Evolutionary conservation across 805 yeast species (phyloP).

Genomic region (Candida pseudoglaebosa): DNA sequence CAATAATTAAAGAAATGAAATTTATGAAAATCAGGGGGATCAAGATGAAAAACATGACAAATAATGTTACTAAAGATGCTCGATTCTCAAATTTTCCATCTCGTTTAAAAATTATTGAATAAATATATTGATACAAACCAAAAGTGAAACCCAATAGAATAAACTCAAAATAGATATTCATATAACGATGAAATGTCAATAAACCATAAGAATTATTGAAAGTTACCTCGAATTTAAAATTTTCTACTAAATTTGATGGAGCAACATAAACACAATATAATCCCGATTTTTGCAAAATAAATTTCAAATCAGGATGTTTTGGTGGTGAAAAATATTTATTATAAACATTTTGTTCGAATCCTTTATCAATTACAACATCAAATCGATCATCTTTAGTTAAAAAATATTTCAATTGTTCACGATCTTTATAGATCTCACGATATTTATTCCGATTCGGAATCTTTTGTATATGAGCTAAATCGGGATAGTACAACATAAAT

Average conservation of each 20-base stretch:
- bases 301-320: not conserved
- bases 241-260: not conserved
- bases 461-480: not conserved
- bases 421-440: not conserved
- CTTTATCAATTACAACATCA: not conserved
- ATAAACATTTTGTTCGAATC: not conserved
- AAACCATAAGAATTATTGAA: not conserved
- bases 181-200: not conserved
- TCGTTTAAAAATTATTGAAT: not conserved
- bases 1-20: not conserved
- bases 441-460: not conserved
- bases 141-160: not conserved
- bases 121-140: not conserved
- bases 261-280: constrained; percentile 1
- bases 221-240: not conserved
- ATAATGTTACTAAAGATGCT: not conserved
- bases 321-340: not conserved
- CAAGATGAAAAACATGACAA: not conserved
- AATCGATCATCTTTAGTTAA: not conserved
- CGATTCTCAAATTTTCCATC: not conserved
- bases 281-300: not conserved
- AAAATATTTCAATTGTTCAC: not conserved
- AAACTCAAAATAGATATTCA: not conserved
- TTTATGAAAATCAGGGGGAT: not conserved
- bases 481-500: constrained; percentile 1